A percentile compares a stretch with the other conserved stretches of the same genome.
These are phyloP conservation scores for Cordyceps farinosa DNA, from an alignment of 2,329 filamentous ascomycete species.

Conservation along the genomic window DNA sequence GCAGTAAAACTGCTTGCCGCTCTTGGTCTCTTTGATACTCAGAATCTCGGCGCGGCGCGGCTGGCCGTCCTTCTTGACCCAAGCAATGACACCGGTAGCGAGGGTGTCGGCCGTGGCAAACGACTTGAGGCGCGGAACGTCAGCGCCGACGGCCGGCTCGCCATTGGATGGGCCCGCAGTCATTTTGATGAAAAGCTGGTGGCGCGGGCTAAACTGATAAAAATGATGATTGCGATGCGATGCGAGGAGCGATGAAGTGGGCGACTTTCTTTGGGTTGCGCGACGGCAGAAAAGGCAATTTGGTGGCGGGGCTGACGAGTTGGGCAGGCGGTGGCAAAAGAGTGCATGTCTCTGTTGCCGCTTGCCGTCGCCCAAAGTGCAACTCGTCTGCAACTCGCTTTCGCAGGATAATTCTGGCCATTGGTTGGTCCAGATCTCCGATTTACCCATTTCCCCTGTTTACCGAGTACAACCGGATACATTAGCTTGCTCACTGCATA, in stretches of 20 bases:
- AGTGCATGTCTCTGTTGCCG: not conserved
- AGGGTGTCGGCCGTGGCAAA: constrained; percentile 82
- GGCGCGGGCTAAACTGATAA: constrained; percentile 3
- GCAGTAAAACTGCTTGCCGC: constrained; percentile 86
- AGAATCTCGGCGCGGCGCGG: constrained; percentile 91
- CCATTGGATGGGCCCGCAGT: constrained; percentile 45
- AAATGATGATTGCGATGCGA: not conserved
- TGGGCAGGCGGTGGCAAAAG: constrained; percentile 13
- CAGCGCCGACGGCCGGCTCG: constrained; percentile 54
- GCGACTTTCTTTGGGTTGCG: not conserved
- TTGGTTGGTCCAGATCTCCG: too few relatives aligned
- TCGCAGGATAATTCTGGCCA: too few relatives aligned
- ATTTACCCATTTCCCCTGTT: too few relatives aligned
- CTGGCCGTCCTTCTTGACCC: constrained; percentile 70
- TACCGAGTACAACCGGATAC: too few relatives aligned
- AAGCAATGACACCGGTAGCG: constrained; percentile 56
- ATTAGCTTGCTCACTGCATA: not conserved
- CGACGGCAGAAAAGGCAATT: constrained; percentile 2
- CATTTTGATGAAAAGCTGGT: constrained; percentile 37
- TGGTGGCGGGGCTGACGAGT: constrained; percentile 10
- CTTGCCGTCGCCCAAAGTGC: too few relatives aligned
- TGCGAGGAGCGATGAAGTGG: not conserved
- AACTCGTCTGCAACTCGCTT: too few relatives aligned
- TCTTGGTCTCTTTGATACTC: constrained; percentile 88
- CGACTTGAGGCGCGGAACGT: constrained; percentile 64